Evolutionary conservation across 352 stramenopile species (phyloP).

Genomic region (Phytophthora pistaciae): DNA sequence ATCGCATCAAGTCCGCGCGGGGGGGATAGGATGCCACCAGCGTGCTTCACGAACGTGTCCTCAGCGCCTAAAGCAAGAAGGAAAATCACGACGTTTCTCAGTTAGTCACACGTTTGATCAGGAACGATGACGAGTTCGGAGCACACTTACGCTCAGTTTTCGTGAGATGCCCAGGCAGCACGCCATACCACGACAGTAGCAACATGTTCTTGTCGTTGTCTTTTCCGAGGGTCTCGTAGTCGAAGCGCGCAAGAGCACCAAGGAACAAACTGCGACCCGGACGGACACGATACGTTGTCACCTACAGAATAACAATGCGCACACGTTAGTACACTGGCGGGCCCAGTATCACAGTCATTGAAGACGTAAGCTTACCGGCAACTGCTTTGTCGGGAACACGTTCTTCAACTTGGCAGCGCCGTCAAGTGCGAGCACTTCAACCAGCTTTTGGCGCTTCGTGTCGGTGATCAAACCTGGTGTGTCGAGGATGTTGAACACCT

Average conservation of each 20-base stretch:
- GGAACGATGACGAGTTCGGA: not conserved
- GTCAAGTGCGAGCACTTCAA: slow-evolving; percentile 82
- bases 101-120: not conserved
- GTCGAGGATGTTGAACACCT: slow-evolving; percentile 86
- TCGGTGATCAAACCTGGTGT: slow-evolving; percentile 85
- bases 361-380: slow-evolving; percentile 51
- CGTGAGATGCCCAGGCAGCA: slow-evolving; percentile 83
- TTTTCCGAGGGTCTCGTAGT: slow-evolving; percentile 65
- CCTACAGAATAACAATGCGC: slow-evolving; percentile 35
- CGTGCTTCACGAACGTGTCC: slow-evolving; percentile 85
- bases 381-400: slow-evolving; percentile 79
- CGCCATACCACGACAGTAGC: slow-evolving; percentile 85
- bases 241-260: slow-evolving; percentile 75
- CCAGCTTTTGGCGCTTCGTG: slow-evolving; percentile 77
- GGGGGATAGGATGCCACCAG: slow-evolving; percentile 77
- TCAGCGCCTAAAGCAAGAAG: slow-evolving; percentile 52
- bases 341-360: too few relatives aligned
- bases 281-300: slow-evolving; percentile 74
- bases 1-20: slow-evolving; percentile 80
- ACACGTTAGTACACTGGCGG: not conserved
- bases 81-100: not conserved
- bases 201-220: slow-evolving; percentile 65
- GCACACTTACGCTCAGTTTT: slow-evolving; percentile 78
- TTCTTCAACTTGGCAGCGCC: slow-evolving; percentile 72
- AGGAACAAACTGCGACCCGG: slow-evolving; percentile 83